A percentile compares a stretch with the other conserved stretches of the same genome.
Evolutionary conservation across 78 protist species (phyloP).

Genomic region (Pelomyxa schiedti): DNA sequence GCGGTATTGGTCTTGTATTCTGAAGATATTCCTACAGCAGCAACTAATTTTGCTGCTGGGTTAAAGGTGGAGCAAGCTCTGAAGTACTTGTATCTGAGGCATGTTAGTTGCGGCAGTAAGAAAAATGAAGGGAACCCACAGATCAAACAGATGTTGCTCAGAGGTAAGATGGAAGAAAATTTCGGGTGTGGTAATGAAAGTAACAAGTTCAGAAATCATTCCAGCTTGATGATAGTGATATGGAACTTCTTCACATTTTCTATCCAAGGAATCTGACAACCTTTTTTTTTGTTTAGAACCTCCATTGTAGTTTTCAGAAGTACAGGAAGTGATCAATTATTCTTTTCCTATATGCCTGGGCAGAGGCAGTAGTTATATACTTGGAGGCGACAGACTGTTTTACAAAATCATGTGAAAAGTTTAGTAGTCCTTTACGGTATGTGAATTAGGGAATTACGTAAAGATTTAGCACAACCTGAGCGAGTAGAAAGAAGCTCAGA

Average conservation of each 20-base stretch:
- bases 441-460: no score
- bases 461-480: no score
- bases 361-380: background rate
- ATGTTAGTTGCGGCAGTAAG: no score
- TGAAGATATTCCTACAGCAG: no score
- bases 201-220: background rate
- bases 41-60: no score
- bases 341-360: background rate
- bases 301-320: no score
- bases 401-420: conserved; percentile 2
- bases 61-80: no score
- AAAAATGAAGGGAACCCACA: no score
- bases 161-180: background rate
- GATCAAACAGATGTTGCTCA: background rate
- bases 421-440: background rate
- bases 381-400: background rate
- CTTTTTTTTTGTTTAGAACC: no score
- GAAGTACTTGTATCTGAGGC: no score
- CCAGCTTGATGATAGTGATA: background rate
- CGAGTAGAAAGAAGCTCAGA: background rate
- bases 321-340: background rate
- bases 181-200: background rate
- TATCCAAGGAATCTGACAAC: no score
- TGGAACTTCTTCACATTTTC: background rate
- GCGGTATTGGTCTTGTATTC: background rate